Base-by-base conservation (phyloP, 495 filamentous ascomycete species). In the Pyrenula aspistea region DNA sequence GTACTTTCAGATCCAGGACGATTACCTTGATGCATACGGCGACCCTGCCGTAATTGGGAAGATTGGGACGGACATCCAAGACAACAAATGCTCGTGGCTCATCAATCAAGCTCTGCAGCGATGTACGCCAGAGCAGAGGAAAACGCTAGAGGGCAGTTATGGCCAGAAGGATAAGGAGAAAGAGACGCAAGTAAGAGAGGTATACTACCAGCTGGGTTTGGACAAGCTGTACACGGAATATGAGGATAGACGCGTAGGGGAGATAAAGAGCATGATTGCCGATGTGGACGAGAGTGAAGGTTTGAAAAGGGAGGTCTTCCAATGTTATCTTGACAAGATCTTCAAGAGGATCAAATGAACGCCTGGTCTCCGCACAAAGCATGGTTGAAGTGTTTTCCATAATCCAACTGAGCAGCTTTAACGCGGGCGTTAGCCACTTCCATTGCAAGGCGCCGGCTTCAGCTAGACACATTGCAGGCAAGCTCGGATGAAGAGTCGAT, bases 61-160 rank as follows among this genome's bases (percentile, higher is more conserved):
- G 82, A 94, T 98, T 61, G 93, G 93, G 55, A 98, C 94, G 58
- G 93, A 98, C 66, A 98, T 98, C 67, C 81, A 89, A 76, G 93
- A 98, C 71, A 98, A 98, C 81, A 98, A 98, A 78, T 98, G 93
- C 78, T 91, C 87, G 4, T 98, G 93, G 93, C 69, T 97, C 21
- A 79, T 98, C 66, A 97, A 97, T 77, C 86, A 95, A 71, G 94
- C 94, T 49, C 78, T 97, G 50, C 73, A 82, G 65, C 77, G 83
- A 53, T 86, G 83, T 56, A 88, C 74, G 1, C 79, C 87, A 11
- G 86, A 89, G 70, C 94, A 97, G 80, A 83, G 89, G 62, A 74
- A 85, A 68, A 67, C 89, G 42, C 83, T 80, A 49, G 63, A 67
- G 31, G 63, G 61, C 20, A 59, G 57, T 73, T 96, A 96, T 69